Conservation (phyloP, 2,329 filamentous ascomycete species). For the Thielaviopsis euricoi region DNA sequence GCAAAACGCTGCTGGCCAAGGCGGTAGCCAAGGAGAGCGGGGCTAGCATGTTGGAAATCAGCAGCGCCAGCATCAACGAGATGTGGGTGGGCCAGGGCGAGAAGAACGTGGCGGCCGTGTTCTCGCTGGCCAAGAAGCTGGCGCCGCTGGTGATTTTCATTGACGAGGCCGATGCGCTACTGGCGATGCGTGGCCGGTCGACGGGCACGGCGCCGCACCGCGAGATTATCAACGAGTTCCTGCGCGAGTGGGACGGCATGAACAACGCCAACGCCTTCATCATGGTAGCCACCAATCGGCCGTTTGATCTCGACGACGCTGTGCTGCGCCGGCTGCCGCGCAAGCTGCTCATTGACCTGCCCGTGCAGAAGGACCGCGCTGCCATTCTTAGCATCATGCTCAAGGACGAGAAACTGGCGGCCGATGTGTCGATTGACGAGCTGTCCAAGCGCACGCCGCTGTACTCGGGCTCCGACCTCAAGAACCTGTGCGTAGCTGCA, state of each 20-base stretch:
- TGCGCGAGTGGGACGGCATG: slow-evolving; percentile 94
- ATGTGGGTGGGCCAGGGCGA: slow-evolving; percentile 95
- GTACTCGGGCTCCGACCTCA: slow-evolving; percentile 71
- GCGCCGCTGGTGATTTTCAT: slow-evolving; percentile 90
- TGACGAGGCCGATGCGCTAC: slow-evolving; percentile 87
- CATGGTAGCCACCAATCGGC: slow-evolving; percentile 93
- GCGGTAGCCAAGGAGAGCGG: slow-evolving; percentile 53
- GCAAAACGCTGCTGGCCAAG: slow-evolving; percentile 54
- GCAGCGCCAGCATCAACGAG: slow-evolving; percentile 80
- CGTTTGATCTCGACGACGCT: slow-evolving; percentile 85
- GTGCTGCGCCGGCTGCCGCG: slow-evolving; percentile 62
- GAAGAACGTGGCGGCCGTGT: slow-evolving; percentile 88
- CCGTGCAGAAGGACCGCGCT: slow-evolving; percentile 46
- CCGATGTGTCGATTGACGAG: slow-evolving; percentile 40
- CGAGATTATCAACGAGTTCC: slow-evolving; percentile 90
- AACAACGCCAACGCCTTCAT: slow-evolving; percentile 72
- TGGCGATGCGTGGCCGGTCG: slow-evolving; percentile 56
- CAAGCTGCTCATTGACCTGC: slow-evolving; percentile 57
- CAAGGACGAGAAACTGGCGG: slow-evolving; percentile 46
- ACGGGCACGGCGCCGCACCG: slow-evolving; percentile 56
- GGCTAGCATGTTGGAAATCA: slow-evolving; percentile 68
- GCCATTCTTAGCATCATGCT: slow-evolving; percentile 59
- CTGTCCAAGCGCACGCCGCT: slow-evolving; percentile 54
- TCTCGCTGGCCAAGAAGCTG: slow-evolving; percentile 78
- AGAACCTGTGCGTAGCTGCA: slow-evolving; percentile 66